phyloP scores from a whole-genome alignment of 2,329 filamentous ascomycete genomes.

The Xylaria sp. region DNA sequence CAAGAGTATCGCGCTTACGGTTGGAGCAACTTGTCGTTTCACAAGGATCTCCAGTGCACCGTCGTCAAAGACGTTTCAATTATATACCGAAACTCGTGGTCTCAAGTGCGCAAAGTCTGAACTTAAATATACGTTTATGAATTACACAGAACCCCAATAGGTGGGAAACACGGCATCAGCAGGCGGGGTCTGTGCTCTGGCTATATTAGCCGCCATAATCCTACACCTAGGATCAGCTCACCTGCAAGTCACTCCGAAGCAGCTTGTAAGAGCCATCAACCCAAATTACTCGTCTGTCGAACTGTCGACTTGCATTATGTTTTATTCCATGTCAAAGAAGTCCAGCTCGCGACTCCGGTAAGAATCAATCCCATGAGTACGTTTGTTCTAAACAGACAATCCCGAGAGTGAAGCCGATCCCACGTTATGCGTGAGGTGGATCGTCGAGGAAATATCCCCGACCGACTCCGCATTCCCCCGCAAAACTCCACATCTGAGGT shows the following conservation, averaged over 20 bases:
- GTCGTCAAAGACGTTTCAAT: background rate
- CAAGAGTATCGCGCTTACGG: background rate
- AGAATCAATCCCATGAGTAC: background rate
- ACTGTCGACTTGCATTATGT: background rate
- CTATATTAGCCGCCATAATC: background rate
- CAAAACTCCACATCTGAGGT: background rate
- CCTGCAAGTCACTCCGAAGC: background rate
- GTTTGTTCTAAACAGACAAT: background rate
- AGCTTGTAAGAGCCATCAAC: background rate
- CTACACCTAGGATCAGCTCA: background rate
- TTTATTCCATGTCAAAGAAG: background rate
- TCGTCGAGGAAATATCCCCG: background rate
- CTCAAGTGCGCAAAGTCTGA: too few relatives aligned
- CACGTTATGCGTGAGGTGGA: background rate
- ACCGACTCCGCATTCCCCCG: background rate
- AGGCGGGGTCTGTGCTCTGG: background rate
- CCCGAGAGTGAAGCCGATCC: background rate
- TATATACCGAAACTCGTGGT: background rate
- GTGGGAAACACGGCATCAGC: background rate
- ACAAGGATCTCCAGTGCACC: background rate
- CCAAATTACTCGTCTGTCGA: background rate
- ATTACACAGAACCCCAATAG: background rate
- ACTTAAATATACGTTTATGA: too few relatives aligned
- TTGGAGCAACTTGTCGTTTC: background rate
- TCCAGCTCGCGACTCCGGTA: background rate